phyloP scores from a whole-genome alignment of 192 early-diverging fungal species.

The Coemansia sp. region DNA sequence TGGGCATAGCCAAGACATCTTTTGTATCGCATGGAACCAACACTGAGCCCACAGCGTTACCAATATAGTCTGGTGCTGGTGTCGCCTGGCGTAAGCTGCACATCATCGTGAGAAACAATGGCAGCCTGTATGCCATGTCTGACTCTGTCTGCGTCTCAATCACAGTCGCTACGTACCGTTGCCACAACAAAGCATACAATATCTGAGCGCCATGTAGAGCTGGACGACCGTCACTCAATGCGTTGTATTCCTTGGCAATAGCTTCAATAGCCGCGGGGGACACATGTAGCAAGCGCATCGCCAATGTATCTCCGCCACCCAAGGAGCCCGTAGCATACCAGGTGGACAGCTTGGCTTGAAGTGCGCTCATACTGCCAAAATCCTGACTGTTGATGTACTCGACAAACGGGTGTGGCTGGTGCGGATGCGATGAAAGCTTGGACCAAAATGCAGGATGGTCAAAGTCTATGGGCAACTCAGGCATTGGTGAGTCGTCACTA shows the following conservation, averaged over 20 bases:
- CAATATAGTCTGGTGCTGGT: slow-evolving; percentile 25
- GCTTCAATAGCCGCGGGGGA: neutral
- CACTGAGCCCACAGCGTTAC: slow-evolving; percentile 30
- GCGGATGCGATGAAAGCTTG: neutral
- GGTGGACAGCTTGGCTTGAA: neutral
- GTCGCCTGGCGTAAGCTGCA: slow-evolving; percentile 21
- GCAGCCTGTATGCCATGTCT: neutral
- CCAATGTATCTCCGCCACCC: neutral
- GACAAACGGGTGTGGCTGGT: neutral
- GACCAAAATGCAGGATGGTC: neutral
- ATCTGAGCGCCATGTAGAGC: neutral
- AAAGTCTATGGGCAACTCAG: slow-evolving; percentile 1
- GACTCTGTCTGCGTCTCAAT: neutral
- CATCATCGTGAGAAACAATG: slow-evolving; percentile 25
- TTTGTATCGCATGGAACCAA: slow-evolving; percentile 12
- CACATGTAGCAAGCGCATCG: neutral
- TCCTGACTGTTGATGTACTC: neutral
- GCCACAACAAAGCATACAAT: slow-evolving; percentile 1
- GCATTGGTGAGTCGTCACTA: neutral
- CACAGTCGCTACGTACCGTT: neutral
- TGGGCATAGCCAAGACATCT: slow-evolving; percentile 5
- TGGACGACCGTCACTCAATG: neutral
- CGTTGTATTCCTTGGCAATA: neutral
- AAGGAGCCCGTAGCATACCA: neutral
- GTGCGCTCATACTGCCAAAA: neutral